phyloP scores from a whole-genome alignment of 1,284 basidiomycete genomes.

The Papiliotrema flavescens region DNA sequence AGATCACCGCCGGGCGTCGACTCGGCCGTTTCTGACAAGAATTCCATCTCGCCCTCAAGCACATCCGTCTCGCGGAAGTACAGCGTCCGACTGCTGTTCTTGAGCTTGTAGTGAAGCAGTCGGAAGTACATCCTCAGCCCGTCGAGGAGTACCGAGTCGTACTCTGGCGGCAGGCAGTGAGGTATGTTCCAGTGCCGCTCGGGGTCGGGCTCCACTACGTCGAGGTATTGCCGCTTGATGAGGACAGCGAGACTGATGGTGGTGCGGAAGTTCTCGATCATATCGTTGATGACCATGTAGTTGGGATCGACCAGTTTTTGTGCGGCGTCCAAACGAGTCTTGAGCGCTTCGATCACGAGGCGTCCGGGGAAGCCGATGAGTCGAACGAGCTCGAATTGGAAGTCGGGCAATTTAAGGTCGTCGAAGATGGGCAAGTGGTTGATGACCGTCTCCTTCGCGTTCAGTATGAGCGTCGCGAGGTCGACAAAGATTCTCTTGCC shows the following conservation, averaged over 20 bases:
- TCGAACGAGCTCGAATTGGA: slow-evolving; percentile 87
- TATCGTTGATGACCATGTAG: slow-evolving; percentile 88
- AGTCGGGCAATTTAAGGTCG: slow-evolving; percentile 82
- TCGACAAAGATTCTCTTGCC: slow-evolving; percentile 88
- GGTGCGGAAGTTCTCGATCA: slow-evolving; percentile 88
- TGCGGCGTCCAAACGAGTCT: slow-evolving; percentile 85
- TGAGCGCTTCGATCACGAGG: slow-evolving; percentile 86
- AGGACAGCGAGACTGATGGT: slow-evolving; percentile 90
- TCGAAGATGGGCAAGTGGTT: slow-evolving; percentile 54
- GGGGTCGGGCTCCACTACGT: slow-evolving; percentile 79
- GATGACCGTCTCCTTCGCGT: slow-evolving; percentile 83
- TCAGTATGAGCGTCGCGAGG: slow-evolving; percentile 78
- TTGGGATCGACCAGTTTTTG: slow-evolving; percentile 81
- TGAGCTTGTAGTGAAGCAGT: slow-evolving; percentile 91
- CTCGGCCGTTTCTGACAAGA: slow-evolving; percentile 88
- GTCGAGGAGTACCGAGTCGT: slow-evolving; percentile 84
- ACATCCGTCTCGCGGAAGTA: slow-evolving; percentile 98
- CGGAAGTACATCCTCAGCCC: slow-evolving; percentile 89
- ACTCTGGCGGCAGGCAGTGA: slow-evolving; percentile 79
- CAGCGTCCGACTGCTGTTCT: slow-evolving; percentile 83
- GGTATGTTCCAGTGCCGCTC: slow-evolving; percentile 85
- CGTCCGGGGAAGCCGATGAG: slow-evolving; percentile 93
- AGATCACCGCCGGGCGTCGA: slow-evolving; percentile 84
- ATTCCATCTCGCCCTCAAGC: slow-evolving; percentile 93
- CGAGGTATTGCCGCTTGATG: slow-evolving; percentile 90